Percentiles rank a stretch among this genome's conserved stretches.
phyloP scores from a whole-genome alignment of 352 stramenopile species.

The Phytophthora pisi region DNA sequence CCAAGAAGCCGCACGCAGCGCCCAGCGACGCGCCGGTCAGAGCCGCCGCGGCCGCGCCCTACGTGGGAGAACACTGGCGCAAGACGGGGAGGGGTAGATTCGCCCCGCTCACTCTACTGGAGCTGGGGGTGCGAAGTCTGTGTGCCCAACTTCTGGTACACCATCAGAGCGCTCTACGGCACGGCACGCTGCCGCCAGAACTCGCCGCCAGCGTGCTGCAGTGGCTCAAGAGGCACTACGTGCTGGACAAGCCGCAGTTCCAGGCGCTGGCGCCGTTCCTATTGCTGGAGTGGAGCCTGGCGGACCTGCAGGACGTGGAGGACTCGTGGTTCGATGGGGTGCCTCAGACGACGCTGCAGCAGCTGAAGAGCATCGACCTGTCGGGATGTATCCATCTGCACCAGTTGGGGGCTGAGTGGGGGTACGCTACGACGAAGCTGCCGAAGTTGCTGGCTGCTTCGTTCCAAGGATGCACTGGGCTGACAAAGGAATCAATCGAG shows the following conservation, averaged over 20 bases:
- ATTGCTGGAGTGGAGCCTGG: conserved; percentile 64
- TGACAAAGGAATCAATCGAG: conserved; percentile 53
- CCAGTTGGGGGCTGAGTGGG: conserved; percentile 50
- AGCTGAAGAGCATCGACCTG: conserved; percentile 66
- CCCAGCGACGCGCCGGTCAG: neutral
- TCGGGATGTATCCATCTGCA: conserved; percentile 59
- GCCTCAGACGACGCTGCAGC: conserved; percentile 41
- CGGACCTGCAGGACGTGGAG: conserved; percentile 50
- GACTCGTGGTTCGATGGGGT: conserved; percentile 75
- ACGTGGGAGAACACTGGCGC: conserved; percentile 60
- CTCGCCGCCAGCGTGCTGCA: conserved; percentile 50
- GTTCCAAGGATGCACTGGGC: conserved; percentile 53
- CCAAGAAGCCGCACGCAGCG: conserved; percentile 23
- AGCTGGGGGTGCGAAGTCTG: conserved; percentile 61
- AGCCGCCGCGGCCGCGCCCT: conserved; percentile 15
- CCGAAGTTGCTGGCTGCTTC: conserved; percentile 55
- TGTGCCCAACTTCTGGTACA: conserved; percentile 52
- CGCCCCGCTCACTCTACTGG: conserved; percentile 58
- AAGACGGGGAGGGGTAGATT: conserved; percentile 46
- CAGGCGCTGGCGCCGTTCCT: conserved; percentile 56
- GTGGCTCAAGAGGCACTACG: conserved; percentile 61
- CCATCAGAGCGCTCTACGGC: conserved; percentile 18
- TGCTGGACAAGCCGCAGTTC: conserved; percentile 65
- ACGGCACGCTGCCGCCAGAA: conserved; percentile 42
- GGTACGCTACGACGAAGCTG: conserved; percentile 28